These are phyloP conservation scores for Xylaria grammica DNA, from an alignment of 495 filamentous ascomycete species.

Conservation along the genomic window DNA sequence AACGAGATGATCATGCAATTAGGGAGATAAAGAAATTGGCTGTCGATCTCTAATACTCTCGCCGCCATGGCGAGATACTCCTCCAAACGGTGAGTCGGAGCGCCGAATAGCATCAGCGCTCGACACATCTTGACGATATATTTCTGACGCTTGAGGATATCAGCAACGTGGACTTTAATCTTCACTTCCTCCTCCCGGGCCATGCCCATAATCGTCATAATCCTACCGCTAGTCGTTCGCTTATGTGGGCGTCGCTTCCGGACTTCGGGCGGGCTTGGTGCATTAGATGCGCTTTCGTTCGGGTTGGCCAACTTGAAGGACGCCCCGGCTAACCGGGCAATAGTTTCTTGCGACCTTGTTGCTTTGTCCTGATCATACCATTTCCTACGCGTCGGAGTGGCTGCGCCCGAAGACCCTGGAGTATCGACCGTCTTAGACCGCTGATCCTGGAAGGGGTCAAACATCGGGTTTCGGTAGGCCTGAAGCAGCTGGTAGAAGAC, in stretches of 20 bases:
- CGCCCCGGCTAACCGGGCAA: conserved; percentile 52
- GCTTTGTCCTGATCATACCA: conserved; percentile 65
- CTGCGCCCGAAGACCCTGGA: conserved; percentile 25
- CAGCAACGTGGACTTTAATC: conserved; percentile 83
- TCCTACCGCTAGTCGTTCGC: conserved; percentile 34
- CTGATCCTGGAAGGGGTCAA: neutral
- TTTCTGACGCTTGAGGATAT: conserved; percentile 74
- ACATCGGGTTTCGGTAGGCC: conserved; percentile 9
- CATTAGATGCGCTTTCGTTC: conserved; percentile 18
- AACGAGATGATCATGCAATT: conserved; percentile 94
- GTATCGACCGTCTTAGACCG: neutral
- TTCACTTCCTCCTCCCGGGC: conserved; percentile 65
- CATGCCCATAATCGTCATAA: conserved; percentile 41
- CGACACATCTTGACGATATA: conserved; percentile 85
- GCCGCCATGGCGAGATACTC: conserved; percentile 89
- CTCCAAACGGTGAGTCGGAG: conserved; percentile 73
- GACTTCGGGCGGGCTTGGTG: conserved; percentile 17
- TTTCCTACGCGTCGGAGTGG: conserved; percentile 63
- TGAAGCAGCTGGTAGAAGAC: conserved; percentile 24
- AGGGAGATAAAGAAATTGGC: conserved; percentile 87
- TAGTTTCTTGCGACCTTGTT: conserved; percentile 40
- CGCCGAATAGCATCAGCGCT: conserved; percentile 81
- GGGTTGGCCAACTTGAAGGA: conserved; percentile 51
- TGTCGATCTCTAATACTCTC: conserved; percentile 81
- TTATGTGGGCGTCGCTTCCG: conserved; percentile 30